A percentile compares a stretch with the other conserved stretches of the same genome.
Evolutionary conservation across 2,329 filamentous ascomycete species (phyloP).

Genomic region (Dryadomyces sulphureus): DNA sequence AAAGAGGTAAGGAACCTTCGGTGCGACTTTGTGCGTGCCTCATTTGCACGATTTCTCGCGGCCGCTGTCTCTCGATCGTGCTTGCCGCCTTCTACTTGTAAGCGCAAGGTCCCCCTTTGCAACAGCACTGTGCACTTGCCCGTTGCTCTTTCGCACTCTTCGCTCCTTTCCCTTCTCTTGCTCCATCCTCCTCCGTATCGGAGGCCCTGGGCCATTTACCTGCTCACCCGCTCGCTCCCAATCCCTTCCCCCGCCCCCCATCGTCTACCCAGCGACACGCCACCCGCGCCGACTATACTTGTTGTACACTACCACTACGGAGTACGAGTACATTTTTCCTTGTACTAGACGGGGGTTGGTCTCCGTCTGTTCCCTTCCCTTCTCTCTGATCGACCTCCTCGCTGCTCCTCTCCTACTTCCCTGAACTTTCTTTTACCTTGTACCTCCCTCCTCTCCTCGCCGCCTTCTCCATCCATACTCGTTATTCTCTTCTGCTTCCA

Average conservation of each 20-base stretch:
- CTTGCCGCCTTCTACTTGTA: neutral
- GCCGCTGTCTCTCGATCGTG: neutral
- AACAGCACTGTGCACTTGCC: neutral
- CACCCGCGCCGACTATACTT: neutral
- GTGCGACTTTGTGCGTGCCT: constrained; percentile 1
- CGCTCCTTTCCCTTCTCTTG: neutral
- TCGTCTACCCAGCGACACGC: constrained; percentile 1
- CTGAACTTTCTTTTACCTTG: constrained; percentile 10
- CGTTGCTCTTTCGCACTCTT: neutral
- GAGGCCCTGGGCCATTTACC: neutral
- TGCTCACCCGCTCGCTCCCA: neutral
- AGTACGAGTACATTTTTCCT: constrained; percentile 6
- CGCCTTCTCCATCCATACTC: constrained; percentile 1
- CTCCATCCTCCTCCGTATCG: neutral
- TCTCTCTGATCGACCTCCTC: constrained; percentile 11
- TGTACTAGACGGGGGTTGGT: constrained; percentile 10
- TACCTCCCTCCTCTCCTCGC: constrained; percentile 9
- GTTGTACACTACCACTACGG: constrained; percentile 3
- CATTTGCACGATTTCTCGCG: neutral
- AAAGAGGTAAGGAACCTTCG: neutral
- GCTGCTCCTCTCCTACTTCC: constrained; percentile 7
- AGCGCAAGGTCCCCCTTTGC: neutral
- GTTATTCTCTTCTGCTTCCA: constrained; percentile 1
- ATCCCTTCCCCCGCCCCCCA: neutral
- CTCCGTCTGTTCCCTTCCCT: constrained; percentile 4